Conservation (phyloP, 805 yeast species). For the Wickerhamiella domercqiae region DNA sequence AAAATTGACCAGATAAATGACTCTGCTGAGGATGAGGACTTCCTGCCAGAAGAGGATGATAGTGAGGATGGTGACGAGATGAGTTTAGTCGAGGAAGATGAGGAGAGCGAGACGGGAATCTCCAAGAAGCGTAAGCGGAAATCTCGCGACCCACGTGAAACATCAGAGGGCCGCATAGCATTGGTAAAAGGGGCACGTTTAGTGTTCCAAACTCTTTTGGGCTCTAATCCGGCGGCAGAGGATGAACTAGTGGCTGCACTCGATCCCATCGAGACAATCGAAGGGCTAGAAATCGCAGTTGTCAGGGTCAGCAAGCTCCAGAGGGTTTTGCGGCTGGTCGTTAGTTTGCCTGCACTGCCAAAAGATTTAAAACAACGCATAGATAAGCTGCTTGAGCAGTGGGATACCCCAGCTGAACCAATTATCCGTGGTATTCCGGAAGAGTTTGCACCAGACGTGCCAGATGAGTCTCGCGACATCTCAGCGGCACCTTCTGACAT, state of each 20-base stretch:
- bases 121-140: constrained; percentile 1
- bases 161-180: constrained; percentile 4
- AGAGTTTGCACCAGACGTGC: constrained; percentile 11
- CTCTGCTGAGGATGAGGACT: constrained; percentile 1
- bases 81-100: constrained; percentile 2
- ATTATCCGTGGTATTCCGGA: constrained; percentile 18
- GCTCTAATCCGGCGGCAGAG: constrained; percentile 5
- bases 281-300: constrained; percentile 14
- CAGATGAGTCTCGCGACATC: constrained; percentile 5
- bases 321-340: constrained; percentile 9
- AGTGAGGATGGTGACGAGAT: constrained; percentile 1
- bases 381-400: constrained; percentile 5
- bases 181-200: constrained; percentile 8
- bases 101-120: not conserved
- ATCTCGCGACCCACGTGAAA: not conserved
- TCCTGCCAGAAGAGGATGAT: constrained; percentile 3
- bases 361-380: constrained; percentile 4
- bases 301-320: constrained; percentile 15
- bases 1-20: not conserved
- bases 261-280: constrained; percentile 9
- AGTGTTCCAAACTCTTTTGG: constrained; percentile 12
- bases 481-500: not conserved
- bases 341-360: constrained; percentile 3
- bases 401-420: constrained; percentile 16
- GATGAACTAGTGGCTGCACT: constrained; percentile 6